phyloP scores from a whole-genome alignment of 257 asterid species.

The Paulownia fortunei region DNA sequence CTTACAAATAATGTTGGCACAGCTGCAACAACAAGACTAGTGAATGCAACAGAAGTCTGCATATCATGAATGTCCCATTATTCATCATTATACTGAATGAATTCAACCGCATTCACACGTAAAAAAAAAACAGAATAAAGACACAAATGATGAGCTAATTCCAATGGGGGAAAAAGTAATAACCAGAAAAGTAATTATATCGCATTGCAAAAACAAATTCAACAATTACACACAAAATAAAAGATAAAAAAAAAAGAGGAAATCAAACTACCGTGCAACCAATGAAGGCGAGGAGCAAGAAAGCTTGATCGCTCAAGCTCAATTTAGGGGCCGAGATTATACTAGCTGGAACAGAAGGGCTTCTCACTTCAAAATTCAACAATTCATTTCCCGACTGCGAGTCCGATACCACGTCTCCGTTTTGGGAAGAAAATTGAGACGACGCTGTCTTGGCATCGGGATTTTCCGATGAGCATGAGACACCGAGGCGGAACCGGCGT shows the following conservation, averaged over 20 bases:
- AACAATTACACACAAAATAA: background rate
- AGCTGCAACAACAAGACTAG: constrained; percentile 75
- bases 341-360: constrained; percentile 46
- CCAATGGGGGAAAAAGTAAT: background rate
- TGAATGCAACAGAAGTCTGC: constrained; percentile 73
- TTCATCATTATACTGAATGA: background rate
- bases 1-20: constrained; percentile 84
- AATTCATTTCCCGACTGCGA: constrained; percentile 37
- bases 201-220: background rate
- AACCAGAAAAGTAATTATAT: background rate
- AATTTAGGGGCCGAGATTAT: constrained; percentile 48
- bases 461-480: constrained; percentile 37
- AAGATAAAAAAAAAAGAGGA: background rate
- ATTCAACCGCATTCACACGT: background rate
- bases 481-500: constrained; percentile 31
- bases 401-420: constrained; percentile 33
- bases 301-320: constrained; percentile 70
- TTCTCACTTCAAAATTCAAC: constrained; percentile 55
- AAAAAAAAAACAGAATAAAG: background rate
- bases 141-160: background rate
- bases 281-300: constrained; percentile 68
- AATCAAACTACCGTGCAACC: constrained; percentile 68
- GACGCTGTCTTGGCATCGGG: constrained; percentile 31
- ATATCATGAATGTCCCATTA: constrained; percentile 21
- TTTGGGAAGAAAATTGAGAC: constrained; percentile 25